Evolutionary conservation across 345 rosid genomes (phyloP).

Genomic region (Litchi chinensis): DNA sequence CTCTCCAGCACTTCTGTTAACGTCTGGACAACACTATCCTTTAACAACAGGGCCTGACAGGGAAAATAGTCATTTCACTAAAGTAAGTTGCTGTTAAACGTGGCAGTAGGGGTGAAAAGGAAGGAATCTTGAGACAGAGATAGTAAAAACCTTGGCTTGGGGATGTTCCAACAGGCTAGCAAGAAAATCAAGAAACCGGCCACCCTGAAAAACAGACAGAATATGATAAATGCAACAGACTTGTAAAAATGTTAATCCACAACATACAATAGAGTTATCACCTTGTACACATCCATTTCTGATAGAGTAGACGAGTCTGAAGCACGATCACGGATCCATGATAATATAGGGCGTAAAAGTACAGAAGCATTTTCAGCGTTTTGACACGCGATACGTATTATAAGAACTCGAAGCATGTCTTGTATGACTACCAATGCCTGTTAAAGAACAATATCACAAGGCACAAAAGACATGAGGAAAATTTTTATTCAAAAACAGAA

Average conservation of each 20-base stretch:
- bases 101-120: neutral
- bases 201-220: constrained; percentile 52
- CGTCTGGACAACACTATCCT: constrained; percentile 62
- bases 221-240: constrained; percentile 22
- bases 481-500: constrained; percentile 3
- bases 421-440: constrained; percentile 87
- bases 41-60: constrained; percentile 65
- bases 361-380: constrained; percentile 70
- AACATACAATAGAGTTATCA: constrained; percentile 35
- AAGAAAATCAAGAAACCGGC: constrained; percentile 73
- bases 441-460: constrained; percentile 23
- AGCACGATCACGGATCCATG: constrained; percentile 54
- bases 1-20: constrained; percentile 63
- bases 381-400: constrained; percentile 77
- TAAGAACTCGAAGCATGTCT: constrained; percentile 95
- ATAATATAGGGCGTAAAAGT: constrained; percentile 74
- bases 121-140: constrained; percentile 12
- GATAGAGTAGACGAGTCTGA: constrained; percentile 47
- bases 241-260: constrained; percentile 16
- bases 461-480: constrained; percentile 18
- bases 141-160: constrained; percentile 59
- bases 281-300: constrained; percentile 80
- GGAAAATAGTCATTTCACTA: constrained; percentile 15
- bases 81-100: constrained; percentile 14
- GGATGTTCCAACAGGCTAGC: constrained; percentile 91